Evolutionary conservation across 164 flowering plant species (phyloP).

Genomic region (Vitis rotundifolia): DNA sequence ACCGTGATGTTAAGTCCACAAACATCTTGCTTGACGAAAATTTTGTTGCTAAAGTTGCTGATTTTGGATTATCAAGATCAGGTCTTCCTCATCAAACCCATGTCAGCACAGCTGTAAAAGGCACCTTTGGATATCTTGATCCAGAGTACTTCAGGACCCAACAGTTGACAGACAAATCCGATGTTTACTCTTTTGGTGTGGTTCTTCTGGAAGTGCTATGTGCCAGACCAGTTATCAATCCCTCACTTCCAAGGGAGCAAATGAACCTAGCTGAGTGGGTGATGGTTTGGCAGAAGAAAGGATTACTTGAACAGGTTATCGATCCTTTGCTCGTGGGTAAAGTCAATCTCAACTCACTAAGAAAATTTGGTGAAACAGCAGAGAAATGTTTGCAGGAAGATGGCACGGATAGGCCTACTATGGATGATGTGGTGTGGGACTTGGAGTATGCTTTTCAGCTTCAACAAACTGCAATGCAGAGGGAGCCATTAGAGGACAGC

Average conservation of each 20-base stretch:
- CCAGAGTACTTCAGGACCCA: slow-evolving; percentile 9
- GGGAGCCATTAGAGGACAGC: slow-evolving; percentile 26
- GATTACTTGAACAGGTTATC: neutral
- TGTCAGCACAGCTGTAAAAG: slow-evolving; percentile 8
- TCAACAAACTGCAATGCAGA: slow-evolving; percentile 16
- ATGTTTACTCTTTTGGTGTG: slow-evolving; percentile 24
- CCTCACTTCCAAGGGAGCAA: slow-evolving; percentile 3
- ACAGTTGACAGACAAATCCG: slow-evolving; percentile 18
- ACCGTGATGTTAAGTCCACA: slow-evolving; percentile 15
- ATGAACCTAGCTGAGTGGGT: slow-evolving; percentile 21
- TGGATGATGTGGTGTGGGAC: slow-evolving; percentile 39
- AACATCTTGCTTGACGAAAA: slow-evolving; percentile 13
- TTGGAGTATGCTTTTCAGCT: slow-evolving; percentile 12
- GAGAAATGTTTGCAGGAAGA: slow-evolving; percentile 31
- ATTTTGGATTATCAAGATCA: slow-evolving; percentile 16
- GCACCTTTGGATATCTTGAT: slow-evolving; percentile 21
- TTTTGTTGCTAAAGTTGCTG: slow-evolving; percentile 10
- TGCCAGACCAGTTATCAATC: slow-evolving; percentile 10
- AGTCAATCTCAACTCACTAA: slow-evolving; percentile 28
- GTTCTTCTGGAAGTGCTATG: slow-evolving; percentile 22
- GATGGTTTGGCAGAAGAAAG: neutral
- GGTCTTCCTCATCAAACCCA: slow-evolving; percentile 1
- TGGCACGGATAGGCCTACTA: slow-evolving; percentile 36
- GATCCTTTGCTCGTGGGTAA: slow-evolving; percentile 28
- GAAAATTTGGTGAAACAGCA: neutral